Base-by-base conservation (phyloP, 331 rosid genomes). In the Arachis monticola region DNA sequence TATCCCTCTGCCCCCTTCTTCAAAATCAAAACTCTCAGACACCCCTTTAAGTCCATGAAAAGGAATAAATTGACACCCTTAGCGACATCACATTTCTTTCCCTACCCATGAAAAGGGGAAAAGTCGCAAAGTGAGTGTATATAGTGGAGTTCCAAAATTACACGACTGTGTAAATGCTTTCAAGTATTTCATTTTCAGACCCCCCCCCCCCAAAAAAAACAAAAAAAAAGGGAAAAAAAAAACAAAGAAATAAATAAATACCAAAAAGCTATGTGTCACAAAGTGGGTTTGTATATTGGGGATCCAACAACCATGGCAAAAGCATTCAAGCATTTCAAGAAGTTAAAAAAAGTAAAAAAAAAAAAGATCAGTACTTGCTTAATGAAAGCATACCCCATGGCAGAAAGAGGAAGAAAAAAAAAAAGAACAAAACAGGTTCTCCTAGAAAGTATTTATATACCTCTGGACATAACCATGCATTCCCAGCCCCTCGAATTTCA, bases 401-500 rank as follows among this genome's bases (percentile, higher is more conserved):
- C 56, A 53, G 22, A 47, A 52, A 38, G 14, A 1, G 44, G 66
- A 69, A 27, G 30, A 1, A 27, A 27, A 27, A 27, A 27, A 27
- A 27, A 27, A 1, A 27, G 30, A 27, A 27, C 52, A 41, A 60
- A 10, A 9, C 51, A 72, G 42, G 55, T 66, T 40, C 56, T 1
- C 60, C 60, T 74, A 42, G 64, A 44, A 69, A 45, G 41, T 53
- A 69, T 45, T 35, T 50, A 70, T 48, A 74, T 86, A 94, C 99
- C 99, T 94, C 97, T 55, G 93, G 87, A 85, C 99, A 92, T 70
- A 94, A 80, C 99, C 99, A 94, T 41, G 88, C 95, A 88, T 91
- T 90, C 79, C 99, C 99, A 77, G 99, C 97, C 50, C 99, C 99
- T 76, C 90, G 92, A 86, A 94, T 88, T 86, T 94, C 99, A 90